phyloP scores from a whole-genome alignment of 495 filamentous ascomycete genomes.

The Penicillium cosmopolitanum region DNA sequence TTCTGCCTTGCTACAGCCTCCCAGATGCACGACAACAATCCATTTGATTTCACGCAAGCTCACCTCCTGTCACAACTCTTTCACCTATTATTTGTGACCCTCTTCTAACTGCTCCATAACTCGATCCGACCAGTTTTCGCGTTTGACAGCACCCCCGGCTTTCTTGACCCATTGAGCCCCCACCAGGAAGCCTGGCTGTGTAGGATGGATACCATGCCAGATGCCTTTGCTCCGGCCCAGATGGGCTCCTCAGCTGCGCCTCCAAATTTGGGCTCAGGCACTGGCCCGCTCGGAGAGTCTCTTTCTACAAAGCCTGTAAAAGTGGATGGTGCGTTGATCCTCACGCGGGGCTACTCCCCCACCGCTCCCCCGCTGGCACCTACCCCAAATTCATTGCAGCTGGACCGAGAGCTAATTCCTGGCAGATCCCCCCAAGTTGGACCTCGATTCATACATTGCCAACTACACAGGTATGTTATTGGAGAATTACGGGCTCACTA shows the following conservation, averaged over 20 bases:
- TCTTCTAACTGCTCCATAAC: background rate
- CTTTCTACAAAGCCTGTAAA: slow-evolving; percentile 9
- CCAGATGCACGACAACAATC: slow-evolving; percentile 3
- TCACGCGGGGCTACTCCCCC: background rate
- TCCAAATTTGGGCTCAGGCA: background rate
- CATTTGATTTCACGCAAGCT: background rate
- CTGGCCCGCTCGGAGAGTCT: background rate
- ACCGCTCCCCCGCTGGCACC: background rate
- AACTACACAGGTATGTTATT: slow-evolving; percentile 76
- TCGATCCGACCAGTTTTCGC: background rate
- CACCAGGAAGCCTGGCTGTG: background rate
- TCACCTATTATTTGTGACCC: background rate
- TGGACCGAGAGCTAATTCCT: slow-evolving; percentile 10
- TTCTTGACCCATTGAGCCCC: background rate
- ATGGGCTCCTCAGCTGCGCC: slow-evolving; percentile 9
- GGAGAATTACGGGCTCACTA: background rate
- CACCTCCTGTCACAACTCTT: background rate
- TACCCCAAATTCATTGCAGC: background rate
- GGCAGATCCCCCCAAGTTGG: slow-evolving; percentile 84
- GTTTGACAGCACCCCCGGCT: background rate
- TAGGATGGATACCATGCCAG: slow-evolving; percentile 35
- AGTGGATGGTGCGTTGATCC: slow-evolving; percentile 11
- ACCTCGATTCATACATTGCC: slow-evolving; percentile 87
- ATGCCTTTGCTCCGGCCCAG: slow-evolving; percentile 31
- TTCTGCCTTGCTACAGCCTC: slow-evolving; percentile 10